These are phyloP conservation scores for Mayamaea pseudoterrestris DNA, from an alignment of 108 stramenopile species.

Conservation along the genomic window DNA sequence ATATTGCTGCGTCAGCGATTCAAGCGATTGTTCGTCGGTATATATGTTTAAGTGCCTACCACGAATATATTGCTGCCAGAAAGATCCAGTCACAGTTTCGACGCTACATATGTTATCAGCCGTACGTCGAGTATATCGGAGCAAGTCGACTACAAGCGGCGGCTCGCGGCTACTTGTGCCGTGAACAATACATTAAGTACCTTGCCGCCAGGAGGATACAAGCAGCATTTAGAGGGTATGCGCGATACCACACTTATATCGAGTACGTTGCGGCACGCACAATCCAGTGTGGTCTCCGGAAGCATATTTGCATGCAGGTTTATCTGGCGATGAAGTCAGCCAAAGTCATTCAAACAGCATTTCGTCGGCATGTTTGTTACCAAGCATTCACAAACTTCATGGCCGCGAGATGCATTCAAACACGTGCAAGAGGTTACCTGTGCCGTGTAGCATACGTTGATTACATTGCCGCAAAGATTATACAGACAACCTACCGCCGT, in stretches of 20 bases:
- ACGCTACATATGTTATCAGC: too few relatives aligned
- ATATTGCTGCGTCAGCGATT: background rate
- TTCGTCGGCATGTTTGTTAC: too few relatives aligned
- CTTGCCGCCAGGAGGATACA: too few relatives aligned
- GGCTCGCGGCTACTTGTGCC: too few relatives aligned
- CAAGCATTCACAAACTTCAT: too few relatives aligned
- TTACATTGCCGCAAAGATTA: background rate
- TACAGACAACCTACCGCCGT: constrained; percentile 22
- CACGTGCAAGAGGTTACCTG: background rate
- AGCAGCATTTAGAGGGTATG: too few relatives aligned
- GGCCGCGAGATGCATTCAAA: background rate
- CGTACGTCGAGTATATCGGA: too few relatives aligned
- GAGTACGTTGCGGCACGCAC: too few relatives aligned
- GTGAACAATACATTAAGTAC: too few relatives aligned
- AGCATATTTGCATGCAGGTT: background rate
- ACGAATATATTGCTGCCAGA: constrained; percentile 27
- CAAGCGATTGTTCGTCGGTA: background rate
- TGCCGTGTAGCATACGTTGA: background rate
- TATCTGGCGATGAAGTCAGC: constrained; percentile 1
- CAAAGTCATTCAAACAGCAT: constrained; percentile 12
- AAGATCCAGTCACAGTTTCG: constrained; percentile 18
- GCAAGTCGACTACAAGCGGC: background rate
- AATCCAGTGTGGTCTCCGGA: too few relatives aligned
- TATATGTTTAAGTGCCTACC: constrained; percentile 6
- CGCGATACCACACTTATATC: too few relatives aligned